phyloP scores from a whole-genome alignment of 1,284 basidiomycete genomes.

The Ceratobasidium sp. region DNA sequence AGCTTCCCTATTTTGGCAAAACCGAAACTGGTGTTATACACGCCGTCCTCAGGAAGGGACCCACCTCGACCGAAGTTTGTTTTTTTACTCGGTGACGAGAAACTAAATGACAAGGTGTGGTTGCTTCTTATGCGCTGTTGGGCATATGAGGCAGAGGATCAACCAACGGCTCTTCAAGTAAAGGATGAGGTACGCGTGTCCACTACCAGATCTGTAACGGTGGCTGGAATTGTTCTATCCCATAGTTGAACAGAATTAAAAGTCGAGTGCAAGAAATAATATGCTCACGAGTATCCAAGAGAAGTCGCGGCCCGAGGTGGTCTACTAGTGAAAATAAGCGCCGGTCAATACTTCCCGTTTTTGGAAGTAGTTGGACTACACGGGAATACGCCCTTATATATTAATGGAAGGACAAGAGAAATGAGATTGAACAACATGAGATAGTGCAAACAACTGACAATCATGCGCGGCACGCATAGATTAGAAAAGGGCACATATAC shows the following conservation, averaged over 20 bases:
- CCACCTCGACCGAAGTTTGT: not conserved
- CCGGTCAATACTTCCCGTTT: not conserved
- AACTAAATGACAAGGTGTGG: constrained; percentile 15
- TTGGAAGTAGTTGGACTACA: no score
- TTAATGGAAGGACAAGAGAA: no score
- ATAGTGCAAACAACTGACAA: no score
- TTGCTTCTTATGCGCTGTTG: constrained; percentile 7
- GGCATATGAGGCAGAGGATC: not conserved
- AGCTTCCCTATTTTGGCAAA: constrained; percentile 5
- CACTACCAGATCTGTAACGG: no score
- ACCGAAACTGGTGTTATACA: not conserved
- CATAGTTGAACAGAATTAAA: not conserved
- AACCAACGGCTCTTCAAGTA: not conserved
- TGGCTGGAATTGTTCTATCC: not conserved
- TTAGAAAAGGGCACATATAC: no score
- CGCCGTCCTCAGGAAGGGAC: not conserved
- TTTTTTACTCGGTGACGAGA: not conserved
- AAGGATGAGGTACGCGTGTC: constrained; percentile 1
- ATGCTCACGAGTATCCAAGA: not conserved
- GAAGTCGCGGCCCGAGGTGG: not conserved
- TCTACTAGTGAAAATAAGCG: not conserved
- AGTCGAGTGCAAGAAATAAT: not conserved
- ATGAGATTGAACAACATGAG: no score
- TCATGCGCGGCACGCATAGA: no score
- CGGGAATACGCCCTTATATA: no score